Conservation (phyloP, 352 stramenopile species). For the Phytopythium delawarense region DNA sequence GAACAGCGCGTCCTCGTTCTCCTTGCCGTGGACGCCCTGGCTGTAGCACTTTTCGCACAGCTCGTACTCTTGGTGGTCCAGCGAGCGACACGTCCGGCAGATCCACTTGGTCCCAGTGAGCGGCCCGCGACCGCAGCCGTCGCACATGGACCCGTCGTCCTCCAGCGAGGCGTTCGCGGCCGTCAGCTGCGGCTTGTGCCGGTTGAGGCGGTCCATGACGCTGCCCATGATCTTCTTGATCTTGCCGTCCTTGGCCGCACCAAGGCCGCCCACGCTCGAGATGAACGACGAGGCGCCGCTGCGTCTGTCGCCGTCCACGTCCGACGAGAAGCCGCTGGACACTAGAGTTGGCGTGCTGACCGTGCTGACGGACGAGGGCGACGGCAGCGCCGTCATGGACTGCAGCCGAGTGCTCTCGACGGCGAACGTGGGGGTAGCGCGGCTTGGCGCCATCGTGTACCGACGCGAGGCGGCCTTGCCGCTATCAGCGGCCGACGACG, state of each 20-base stretch:
- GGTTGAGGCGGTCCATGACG: constrained; percentile 62
- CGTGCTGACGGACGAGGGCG: constrained; percentile 19
- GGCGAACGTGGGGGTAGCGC: constrained; percentile 22
- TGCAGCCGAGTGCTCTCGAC: constrained; percentile 28
- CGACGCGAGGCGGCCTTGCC: constrained; percentile 9
- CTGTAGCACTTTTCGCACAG: constrained; percentile 77
- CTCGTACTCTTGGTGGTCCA: constrained; percentile 47
- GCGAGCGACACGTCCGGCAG: constrained; percentile 51
- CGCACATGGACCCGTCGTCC: constrained; percentile 54
- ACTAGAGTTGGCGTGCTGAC: constrained; percentile 17
- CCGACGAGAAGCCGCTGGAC: constrained; percentile 13
- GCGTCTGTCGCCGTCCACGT: constrained; percentile 19
- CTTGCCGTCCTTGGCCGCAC: constrained; percentile 41
- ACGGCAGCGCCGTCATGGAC: constrained; percentile 29
- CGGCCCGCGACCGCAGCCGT: constrained; percentile 56
- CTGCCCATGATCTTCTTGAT: constrained; percentile 82
- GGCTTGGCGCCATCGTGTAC: constrained; percentile 34
- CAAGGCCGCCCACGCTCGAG: constrained; percentile 10
- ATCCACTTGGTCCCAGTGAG: constrained; percentile 56
- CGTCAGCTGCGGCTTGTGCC: constrained; percentile 50
- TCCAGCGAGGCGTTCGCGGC: constrained; percentile 25
- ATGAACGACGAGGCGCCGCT: constrained; percentile 18
- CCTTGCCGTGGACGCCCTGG: constrained; percentile 64
- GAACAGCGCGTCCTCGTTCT: constrained; percentile 60
- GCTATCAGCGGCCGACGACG: constrained; percentile 13